These are phyloP conservation scores for Fusarium sp. DNA, from an alignment of 2,329 filamentous ascomycete species.

Conservation along the genomic window DNA sequence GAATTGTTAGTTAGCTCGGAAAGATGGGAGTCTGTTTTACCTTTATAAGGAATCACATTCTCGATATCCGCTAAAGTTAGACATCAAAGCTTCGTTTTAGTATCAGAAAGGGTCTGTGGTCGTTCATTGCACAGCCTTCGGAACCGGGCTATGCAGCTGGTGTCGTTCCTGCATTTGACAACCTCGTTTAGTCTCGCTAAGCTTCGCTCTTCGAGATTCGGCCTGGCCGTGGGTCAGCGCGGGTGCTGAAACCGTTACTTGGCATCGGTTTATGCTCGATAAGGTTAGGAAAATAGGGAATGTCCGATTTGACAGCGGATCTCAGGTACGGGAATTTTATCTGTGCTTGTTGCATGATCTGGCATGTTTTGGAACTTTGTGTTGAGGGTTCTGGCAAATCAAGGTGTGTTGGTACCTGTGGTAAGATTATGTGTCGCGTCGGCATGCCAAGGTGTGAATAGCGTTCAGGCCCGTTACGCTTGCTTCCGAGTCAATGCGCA, in stretches of 20 bases:
- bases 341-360: neutral
- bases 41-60: neutral
- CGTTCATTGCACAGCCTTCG: neutral
- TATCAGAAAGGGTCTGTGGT: neutral
- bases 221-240: neutral
- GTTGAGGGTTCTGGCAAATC: neutral
- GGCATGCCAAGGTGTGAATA: neutral
- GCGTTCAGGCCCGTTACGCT: neutral
- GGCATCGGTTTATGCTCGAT: neutral
- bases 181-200: slow-evolving; percentile 16
- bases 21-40: neutral
- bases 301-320: neutral
- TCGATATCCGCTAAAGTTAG: rapidly evolving
- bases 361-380: neutral
- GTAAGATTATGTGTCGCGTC: too few relatives aligned
- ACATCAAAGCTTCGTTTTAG: neutral
- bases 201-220: neutral
- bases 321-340: neutral
- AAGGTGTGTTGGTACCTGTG: neutral
- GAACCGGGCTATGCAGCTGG: neutral
- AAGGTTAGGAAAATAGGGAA: neutral
- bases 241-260: neutral
- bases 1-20: too few relatives aligned
- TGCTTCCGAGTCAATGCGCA: neutral
- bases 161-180: neutral